Percentiles rank a stretch among this genome's conserved stretches.
Conservation (phyloP, 192 early-diverging fungal species). For the Coemansia sp. region DNA sequence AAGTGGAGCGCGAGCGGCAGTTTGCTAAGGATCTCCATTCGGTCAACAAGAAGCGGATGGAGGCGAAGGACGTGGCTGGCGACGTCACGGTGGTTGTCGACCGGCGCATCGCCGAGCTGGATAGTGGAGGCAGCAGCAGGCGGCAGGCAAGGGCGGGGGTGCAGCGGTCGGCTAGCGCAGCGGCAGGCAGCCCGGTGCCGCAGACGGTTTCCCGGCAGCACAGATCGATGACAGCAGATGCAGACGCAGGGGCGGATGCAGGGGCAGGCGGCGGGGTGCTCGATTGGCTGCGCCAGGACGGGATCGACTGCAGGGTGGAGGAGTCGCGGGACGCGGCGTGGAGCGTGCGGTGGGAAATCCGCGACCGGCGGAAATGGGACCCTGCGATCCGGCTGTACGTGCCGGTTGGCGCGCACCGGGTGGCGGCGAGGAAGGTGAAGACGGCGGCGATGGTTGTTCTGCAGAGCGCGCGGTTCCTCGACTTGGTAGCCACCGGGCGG, state of each 20-base stretch:
- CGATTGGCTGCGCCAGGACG: slow-evolving; percentile 14
- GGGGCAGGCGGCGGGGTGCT: no score
- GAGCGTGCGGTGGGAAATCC: slow-evolving; percentile 34
- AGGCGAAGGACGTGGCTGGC: slow-evolving; percentile 9
- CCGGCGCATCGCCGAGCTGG: slow-evolving; percentile 6
- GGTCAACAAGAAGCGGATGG: slow-evolving; percentile 22
- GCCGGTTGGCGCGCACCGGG: slow-evolving; percentile 4
- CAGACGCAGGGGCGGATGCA: neutral
- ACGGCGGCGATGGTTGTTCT: slow-evolving; percentile 29
- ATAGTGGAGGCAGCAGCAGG: neutral
- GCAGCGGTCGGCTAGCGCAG: neutral
- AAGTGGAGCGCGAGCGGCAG: slow-evolving; percentile 6
- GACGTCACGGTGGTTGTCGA: slow-evolving; percentile 39
- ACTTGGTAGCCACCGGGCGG: slow-evolving; percentile 14
- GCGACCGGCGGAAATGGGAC: slow-evolving; percentile 35
- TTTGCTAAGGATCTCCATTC: slow-evolving; percentile 6
- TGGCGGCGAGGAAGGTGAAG: neutral
- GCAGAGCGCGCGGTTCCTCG: slow-evolving; percentile 14
- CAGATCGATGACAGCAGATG: neutral
- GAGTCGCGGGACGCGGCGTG: neutral
- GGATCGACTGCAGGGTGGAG: slow-evolving; percentile 10
- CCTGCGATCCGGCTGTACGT: slow-evolving; percentile 17
- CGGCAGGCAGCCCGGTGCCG: neutral
- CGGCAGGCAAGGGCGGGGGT: neutral
- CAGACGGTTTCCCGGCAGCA: neutral